Evolutionary conservation across 2,329 filamentous ascomycete species (phyloP), one percentile per base, ranked within the genome.

Genomic region (Epichloe coenophiala): DNA sequence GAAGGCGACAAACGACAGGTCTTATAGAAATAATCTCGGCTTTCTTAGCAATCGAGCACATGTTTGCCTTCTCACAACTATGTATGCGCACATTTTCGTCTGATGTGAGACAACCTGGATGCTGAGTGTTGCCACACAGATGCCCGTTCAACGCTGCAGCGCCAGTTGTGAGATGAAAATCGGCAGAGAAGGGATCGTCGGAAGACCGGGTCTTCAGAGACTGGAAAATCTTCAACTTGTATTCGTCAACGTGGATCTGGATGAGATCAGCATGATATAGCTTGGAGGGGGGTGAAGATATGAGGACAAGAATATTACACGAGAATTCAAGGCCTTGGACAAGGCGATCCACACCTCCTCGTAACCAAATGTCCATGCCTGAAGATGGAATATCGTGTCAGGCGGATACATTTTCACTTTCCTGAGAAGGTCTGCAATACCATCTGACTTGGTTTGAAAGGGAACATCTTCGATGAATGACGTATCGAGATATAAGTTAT

Each of bases 301-400:
- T 8, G 12, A 42, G 21, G 5, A 19, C 17, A 41, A 23, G n/a
- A 5, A 5, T 50, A 60, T 51, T 65, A 83, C 83, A 61, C 73
- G 76, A 3, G 83, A 83, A 5, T 78, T 68, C 0, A 96, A 69
- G 11, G 81, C 78, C 21, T 81, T 77, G 0, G 88, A 83, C 1
- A 97, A 68, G 0, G 88, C 84, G 52, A 89, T 71, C 89, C 89
- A 96, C 0, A 95, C 88, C 48, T 95, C 86, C 63, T 97, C 90
- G 55, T 96, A 95, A 0, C 75, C 75, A 61, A 93, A 93, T 0
- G 91, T 96, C 89, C 90, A 95, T 1, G 88, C 80, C 51, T 89
- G 80, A 44, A 97, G 76, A 63, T 95, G 86, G 59, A 95, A 96
- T 1, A 84, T 64, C 0, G 88, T 95, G 39, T 88, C 78, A 1